A percentile compares a stretch with the other conserved stretches of the same genome.
Conservation (phyloP, 441 rosid genomes). For the Erysimum pusillum region DNA sequence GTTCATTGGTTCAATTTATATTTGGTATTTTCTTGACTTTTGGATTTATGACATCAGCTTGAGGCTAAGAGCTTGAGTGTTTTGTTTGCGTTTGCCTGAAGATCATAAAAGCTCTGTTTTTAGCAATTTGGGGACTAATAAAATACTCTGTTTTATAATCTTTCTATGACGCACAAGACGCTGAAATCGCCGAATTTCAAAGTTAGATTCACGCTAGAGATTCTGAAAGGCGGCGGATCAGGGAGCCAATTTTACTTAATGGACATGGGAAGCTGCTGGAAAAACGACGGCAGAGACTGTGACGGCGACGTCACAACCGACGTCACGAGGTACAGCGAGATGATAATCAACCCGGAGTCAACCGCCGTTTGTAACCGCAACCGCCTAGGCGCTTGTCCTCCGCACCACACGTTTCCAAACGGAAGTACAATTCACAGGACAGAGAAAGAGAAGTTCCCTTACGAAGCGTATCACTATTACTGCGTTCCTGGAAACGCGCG, state of each 20-base stretch:
- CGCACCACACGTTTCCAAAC: conserved; percentile 68
- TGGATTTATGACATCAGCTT: too few species aligned
- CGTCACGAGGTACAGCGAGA: conserved; percentile 82
- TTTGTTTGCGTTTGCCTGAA: too few species aligned
- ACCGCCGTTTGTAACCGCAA: conserved; percentile 63
- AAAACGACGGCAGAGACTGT: conserved; percentile 78
- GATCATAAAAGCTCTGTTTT: neutral
- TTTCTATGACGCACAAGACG: conserved; percentile 47
- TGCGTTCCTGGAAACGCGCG: conserved; percentile 83
- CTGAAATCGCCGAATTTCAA: conserved; percentile 79
- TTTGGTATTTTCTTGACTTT: neutral
- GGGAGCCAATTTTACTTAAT: conserved; percentile 82
- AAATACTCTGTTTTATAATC: conserved; percentile 29
- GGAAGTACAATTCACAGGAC: conserved; percentile 67
- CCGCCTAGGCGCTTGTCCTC: conserved; percentile 65
- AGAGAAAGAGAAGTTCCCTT: conserved; percentile 67
- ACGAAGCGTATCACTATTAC: conserved; percentile 75
- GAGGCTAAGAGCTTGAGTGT: too few species aligned
- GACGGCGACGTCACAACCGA: conserved; percentile 76
- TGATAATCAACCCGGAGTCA: conserved; percentile 76
- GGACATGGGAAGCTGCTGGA: conserved; percentile 94
- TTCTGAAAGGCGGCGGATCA: conserved; percentile 79
- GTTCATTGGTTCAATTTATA: too few species aligned
- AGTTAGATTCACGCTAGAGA: conserved; percentile 70
- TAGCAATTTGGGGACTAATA: neutral